Base-by-base conservation (phyloP, 2,329 filamentous ascomycete species). In the Mariannaea sp. region DNA sequence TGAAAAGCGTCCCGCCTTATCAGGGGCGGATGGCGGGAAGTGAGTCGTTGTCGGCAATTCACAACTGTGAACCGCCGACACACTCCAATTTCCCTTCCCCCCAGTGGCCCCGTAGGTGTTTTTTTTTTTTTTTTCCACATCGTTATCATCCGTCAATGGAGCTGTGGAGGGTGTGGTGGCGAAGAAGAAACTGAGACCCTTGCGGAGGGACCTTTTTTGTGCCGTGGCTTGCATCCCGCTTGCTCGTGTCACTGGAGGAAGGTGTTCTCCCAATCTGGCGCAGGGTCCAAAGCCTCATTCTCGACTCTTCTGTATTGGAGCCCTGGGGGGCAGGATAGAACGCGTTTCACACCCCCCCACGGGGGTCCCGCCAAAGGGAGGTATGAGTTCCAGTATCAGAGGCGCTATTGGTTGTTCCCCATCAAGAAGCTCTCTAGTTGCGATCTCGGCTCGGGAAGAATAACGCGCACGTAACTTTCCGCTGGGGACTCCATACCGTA, bases 381-480 rank as follows among this genome's bases (percentile, higher is more conserved):
- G n/a, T n/a, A n/a, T n/a, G n/a, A n/a, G n/a, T n/a, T n/a, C n/a
- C n/a, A n/a, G 36, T 27, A 27, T 36, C 27, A n/a, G 27, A 35
- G 36, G 42, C 14, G 27, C 12, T 12, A 20, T 30, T 7, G 24
- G 24, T 13, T 27, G n/a, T 39, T 53, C 42, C 42, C 35, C 47
- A 47, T 46, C 49, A 33, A 53, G 20, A 46, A 50, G 56, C 50
- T 49, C 30, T 40, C 40, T 26, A 33, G 14, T 24, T 24, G 42
- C 22, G 53, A 57, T 39, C 27, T 39, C 30, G 51, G 35, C 30
- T 38, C 59, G 61, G 59, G 47, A 57, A 47, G 61, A 59, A 51
- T n/a, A n/a, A 55, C 61, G 59, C 60, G 39, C 51, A 49, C 30
- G 36, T 9, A 10, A 35, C 44, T 27, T n/a, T n/a, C n/a, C n/a